These are phyloP conservation scores for Yarrowia sp. DNA, from an alignment of 805 yeast species.

Conservation along the genomic window DNA sequence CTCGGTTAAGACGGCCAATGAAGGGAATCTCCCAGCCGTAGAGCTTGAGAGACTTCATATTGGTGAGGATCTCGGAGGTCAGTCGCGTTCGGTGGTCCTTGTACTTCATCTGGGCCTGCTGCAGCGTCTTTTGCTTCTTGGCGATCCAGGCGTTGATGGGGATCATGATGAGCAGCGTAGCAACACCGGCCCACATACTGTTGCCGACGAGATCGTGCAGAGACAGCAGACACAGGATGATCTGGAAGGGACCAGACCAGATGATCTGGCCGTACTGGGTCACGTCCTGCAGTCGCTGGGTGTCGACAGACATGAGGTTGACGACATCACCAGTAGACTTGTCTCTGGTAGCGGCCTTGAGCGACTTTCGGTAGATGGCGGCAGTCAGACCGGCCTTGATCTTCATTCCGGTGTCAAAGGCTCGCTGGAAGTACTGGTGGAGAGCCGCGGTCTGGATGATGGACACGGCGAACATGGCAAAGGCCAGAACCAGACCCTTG, in stretches of 20 bases:
- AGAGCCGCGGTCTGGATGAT: slow-evolving; percentile 65
- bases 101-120: slow-evolving; percentile 85
- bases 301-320: slow-evolving; percentile 79
- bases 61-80: slow-evolving; percentile 85
- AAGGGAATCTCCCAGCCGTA: slow-evolving; percentile 91
- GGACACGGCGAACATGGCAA: slow-evolving; percentile 68
- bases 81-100: slow-evolving; percentile 79
- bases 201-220: slow-evolving; percentile 78
- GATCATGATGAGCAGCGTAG: slow-evolving; percentile 71
- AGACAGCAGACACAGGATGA: slow-evolving; percentile 75
- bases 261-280: slow-evolving; percentile 79
- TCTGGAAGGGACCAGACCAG: slow-evolving; percentile 95
- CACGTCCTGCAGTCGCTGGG: slow-evolving; percentile 66
- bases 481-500: slow-evolving; percentile 68
- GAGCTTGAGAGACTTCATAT: slow-evolving; percentile 83
- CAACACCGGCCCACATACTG: slow-evolving; percentile 91
- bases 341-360: slow-evolving; percentile 60
- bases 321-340: slow-evolving; percentile 82
- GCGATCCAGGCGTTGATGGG: slow-evolving; percentile 70
- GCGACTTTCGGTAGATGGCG: slow-evolving; percentile 69
- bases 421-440: slow-evolving; percentile 68
- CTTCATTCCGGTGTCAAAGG: slow-evolving; percentile 65
- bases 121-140: slow-evolving; percentile 58
- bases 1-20: slow-evolving; percentile 57
- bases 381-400: slow-evolving; percentile 71